Percentiles rank a stretch among this genome's conserved stretches.
These are phyloP conservation scores for Forsythia viridissima DNA, from an alignment of 257 asterid species.

Conservation along the genomic window DNA sequence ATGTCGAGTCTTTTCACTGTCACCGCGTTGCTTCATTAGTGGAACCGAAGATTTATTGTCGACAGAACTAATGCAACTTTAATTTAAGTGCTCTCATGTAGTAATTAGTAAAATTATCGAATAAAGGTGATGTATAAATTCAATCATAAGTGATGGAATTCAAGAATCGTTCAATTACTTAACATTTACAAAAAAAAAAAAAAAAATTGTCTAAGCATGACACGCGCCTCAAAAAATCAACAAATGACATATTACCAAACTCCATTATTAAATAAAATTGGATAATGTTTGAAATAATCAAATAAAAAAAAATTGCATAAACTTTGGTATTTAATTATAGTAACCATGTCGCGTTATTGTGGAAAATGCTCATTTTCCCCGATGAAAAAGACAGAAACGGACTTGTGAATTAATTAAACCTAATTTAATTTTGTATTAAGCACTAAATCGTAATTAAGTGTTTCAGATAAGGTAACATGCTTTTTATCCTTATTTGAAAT, in stretches of 20 bases:
- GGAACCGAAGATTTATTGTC: too few relatives aligned
- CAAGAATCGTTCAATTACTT: too few relatives aligned
- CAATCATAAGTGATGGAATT: too few relatives aligned
- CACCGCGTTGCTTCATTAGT: too few relatives aligned
- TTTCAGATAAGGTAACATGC: background rate
- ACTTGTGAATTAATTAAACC: background rate
- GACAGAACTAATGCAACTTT: too few relatives aligned
- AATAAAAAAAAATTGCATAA: background rate
- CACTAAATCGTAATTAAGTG: background rate
- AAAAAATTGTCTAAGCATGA: too few relatives aligned
- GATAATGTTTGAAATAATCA: background rate
- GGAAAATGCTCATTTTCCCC: background rate
- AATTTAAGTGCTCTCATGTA: too few relatives aligned
- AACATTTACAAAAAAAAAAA: too few relatives aligned
- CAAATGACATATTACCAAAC: background rate
- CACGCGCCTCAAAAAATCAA: too few relatives aligned
- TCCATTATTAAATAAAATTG: background rate
- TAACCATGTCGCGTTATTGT: background rate
- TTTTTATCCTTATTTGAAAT: background rate
- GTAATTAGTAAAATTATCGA: too few relatives aligned
- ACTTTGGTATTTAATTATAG: background rate
- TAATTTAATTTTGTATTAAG: background rate
- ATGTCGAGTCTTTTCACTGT: too few relatives aligned
- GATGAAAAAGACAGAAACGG: background rate
- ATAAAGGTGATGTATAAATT: too few relatives aligned